These are phyloP conservation scores for Gigaspora rosea DNA, from an alignment of 192 early-diverging fungal genomes.

Conservation along the genomic window DNA sequence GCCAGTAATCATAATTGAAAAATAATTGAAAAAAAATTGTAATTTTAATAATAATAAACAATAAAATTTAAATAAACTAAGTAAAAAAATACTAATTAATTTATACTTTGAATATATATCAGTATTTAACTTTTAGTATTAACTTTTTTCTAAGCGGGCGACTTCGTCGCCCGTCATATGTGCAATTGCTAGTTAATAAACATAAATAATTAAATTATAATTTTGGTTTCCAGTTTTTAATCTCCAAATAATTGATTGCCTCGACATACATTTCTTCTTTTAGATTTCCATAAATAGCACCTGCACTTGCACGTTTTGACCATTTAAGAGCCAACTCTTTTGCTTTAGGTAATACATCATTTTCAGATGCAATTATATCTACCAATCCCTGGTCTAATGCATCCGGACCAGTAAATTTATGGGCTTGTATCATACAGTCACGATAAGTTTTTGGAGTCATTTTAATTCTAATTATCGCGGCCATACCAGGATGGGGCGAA, in stretches of 20 bases:
- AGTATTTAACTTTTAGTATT: too few species aligned
- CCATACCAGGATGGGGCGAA: conserved; percentile 70
- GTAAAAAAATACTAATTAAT: too few species aligned
- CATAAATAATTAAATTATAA: not conserved
- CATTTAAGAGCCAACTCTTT: conserved; percentile 53
- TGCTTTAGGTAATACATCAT: conserved; percentile 54
- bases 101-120: too few species aligned
- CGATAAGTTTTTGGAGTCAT: conserved; percentile 59
- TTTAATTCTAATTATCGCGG: conserved; percentile 65
- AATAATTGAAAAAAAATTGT: too few species aligned
- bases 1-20: too few species aligned
- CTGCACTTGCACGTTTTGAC: conserved; percentile 60
- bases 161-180: too few species aligned
- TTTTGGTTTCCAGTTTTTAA: not conserved
- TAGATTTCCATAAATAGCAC: conserved; percentile 55
- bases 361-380: conserved; percentile 55
- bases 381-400: conserved; percentile 61
- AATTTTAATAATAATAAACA: too few species aligned
- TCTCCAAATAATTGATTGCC: not conserved
- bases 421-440: conserved; percentile 62
- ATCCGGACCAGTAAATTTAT: conserved; percentile 61
- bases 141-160: too few species aligned
- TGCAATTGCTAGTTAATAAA: too few species aligned
- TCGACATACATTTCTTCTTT: conserved; percentile 72
- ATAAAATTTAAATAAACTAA: too few species aligned